Conservation (phyloP, 257 asterid genomes). For the Fraxinus cuspidata region DNA sequence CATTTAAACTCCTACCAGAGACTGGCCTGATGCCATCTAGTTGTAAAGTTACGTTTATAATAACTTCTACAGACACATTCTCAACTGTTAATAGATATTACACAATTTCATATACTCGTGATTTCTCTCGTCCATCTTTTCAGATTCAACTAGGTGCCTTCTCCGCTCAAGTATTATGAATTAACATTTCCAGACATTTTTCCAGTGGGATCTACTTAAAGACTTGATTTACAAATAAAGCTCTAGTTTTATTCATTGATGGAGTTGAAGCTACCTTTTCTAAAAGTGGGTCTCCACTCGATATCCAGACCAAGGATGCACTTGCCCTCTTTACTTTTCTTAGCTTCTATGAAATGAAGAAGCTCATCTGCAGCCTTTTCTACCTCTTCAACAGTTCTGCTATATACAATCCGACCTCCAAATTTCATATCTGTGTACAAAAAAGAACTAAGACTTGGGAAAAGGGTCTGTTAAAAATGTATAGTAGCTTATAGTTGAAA, state of each 20-base stretch:
- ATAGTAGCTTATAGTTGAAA: not conserved
- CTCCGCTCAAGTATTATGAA: not conserved
- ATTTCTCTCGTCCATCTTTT: conserved; percentile 1
- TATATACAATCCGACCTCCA: conserved; percentile 64
- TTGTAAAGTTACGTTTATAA: not conserved
- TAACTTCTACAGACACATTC: not conserved
- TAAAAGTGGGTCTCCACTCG: conserved; percentile 90
- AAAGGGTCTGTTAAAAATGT: not conserved
- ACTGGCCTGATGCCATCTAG: conserved; percentile 9
- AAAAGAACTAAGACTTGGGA: not conserved
- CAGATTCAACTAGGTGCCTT: not conserved
- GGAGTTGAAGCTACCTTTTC: conserved; percentile 49
- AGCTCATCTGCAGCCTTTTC: conserved; percentile 78
- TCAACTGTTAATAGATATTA: not conserved
- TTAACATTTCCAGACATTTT: not conserved
- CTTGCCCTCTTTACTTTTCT: conserved; percentile 50
- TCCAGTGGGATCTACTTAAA: not conserved
- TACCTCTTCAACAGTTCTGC: conserved; percentile 77
- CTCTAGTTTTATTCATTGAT: not conserved
- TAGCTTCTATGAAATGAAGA: conserved; percentile 62
- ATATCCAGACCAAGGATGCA: conserved; percentile 88
- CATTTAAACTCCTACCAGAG: not conserved
- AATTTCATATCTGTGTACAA: conserved; percentile 53
- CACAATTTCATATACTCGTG: conserved; percentile 11
- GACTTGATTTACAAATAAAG: not conserved